phyloP scores from a whole-genome alignment of 2,329 filamentous ascomycete species.

The Cladophialophora carrionii region DNA sequence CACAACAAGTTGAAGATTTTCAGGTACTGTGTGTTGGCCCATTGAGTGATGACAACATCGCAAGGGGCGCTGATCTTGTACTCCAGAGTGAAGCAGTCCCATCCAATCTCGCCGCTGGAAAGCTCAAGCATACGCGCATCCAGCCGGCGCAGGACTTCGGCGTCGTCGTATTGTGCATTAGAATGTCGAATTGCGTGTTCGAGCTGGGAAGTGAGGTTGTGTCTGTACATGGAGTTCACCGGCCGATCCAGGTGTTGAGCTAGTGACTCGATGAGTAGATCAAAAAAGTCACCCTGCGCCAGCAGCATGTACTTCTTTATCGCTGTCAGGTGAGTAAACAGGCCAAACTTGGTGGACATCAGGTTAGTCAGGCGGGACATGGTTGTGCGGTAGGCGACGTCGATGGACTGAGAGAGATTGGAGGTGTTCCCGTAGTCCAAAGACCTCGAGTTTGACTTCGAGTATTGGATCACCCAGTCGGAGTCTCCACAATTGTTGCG shows the following conservation, averaged over 20 bases:
- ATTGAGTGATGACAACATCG: constrained; percentile 95
- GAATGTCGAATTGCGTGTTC: constrained; percentile 97
- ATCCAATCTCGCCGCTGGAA: constrained; percentile 94
- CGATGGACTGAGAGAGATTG: constrained; percentile 87
- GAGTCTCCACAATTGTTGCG: constrained; percentile 92
- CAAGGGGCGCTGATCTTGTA: constrained; percentile 97
- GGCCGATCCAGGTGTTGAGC: constrained; percentile 90
- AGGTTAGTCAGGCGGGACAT: constrained; percentile 93
- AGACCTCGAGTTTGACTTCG: constrained; percentile 88
- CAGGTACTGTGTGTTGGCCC: constrained; percentile 92
- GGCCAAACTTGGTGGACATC: constrained; percentile 92
- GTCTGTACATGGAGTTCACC: constrained; percentile 93
- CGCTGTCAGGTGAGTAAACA: constrained; percentile 88
- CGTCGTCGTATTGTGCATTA: constrained; percentile 92
- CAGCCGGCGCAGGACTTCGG: constrained; percentile 85
- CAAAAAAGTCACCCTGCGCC: constrained; percentile 96
- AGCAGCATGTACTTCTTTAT: constrained; percentile 94
- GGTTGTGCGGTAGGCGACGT: constrained; percentile 95
- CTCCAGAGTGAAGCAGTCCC: constrained; percentile 98
- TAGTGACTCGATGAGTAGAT: constrained; percentile 93
- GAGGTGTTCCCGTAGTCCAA: constrained; percentile 84
- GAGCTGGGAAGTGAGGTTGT: constrained; percentile 94
- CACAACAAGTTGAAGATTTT: constrained; percentile 99
- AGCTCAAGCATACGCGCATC: constrained; percentile 98
- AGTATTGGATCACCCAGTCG: constrained; percentile 93